Percentiles rank a stretch among this genome's conserved stretches.
These are phyloP conservation scores for Penicilliopsis zonata DNA, from an alignment of 495 filamentous ascomycete species.

Conservation along the genomic window DNA sequence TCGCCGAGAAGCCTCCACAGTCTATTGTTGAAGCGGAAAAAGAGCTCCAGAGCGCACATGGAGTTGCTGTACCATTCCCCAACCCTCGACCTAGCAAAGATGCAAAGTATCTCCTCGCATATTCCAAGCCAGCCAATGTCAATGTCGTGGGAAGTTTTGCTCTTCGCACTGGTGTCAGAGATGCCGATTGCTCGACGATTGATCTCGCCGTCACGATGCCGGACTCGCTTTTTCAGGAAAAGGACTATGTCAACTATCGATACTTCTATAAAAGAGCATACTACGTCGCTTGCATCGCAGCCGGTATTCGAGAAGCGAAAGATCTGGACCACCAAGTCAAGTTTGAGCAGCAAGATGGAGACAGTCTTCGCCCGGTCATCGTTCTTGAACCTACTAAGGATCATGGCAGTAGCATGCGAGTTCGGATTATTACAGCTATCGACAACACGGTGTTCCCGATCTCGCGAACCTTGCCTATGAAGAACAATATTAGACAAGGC, in stretches of 20 bases:
- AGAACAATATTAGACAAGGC: conserved; percentile 51
- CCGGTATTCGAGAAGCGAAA: conserved; percentile 46
- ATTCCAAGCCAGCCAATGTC: conserved; percentile 60
- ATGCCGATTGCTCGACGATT: conserved; percentile 42
- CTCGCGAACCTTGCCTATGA: conserved; percentile 55
- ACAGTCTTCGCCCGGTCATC: conserved; percentile 64
- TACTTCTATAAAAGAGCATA: conserved; percentile 94
- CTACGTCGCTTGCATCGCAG: conserved; percentile 72
- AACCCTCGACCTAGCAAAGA: conserved; percentile 59
- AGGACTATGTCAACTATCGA: conserved; percentile 85
- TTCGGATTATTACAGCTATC: conserved; percentile 68
- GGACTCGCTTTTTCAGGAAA: conserved; percentile 67
- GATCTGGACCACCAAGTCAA: conserved; percentile 40
- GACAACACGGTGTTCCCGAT: conserved; percentile 53
- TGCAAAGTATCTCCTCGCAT: conserved; percentile 69
- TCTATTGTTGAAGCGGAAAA: conserved; percentile 54
- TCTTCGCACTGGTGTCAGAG: conserved; percentile 57
- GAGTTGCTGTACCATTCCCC: conserved; percentile 68
- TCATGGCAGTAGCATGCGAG: conserved; percentile 32
- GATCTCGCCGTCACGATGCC: conserved; percentile 88
- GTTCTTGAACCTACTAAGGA: conserved; percentile 32
- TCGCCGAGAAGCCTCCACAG: conserved; percentile 43
- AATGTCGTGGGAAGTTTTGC: conserved; percentile 86
- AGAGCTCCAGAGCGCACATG: conserved; percentile 49
- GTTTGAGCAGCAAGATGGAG: conserved; percentile 63